Base-by-base conservation (phyloP, 371 early-diverging fungal genomes). In the Phascolomyces articulosus region DNA sequence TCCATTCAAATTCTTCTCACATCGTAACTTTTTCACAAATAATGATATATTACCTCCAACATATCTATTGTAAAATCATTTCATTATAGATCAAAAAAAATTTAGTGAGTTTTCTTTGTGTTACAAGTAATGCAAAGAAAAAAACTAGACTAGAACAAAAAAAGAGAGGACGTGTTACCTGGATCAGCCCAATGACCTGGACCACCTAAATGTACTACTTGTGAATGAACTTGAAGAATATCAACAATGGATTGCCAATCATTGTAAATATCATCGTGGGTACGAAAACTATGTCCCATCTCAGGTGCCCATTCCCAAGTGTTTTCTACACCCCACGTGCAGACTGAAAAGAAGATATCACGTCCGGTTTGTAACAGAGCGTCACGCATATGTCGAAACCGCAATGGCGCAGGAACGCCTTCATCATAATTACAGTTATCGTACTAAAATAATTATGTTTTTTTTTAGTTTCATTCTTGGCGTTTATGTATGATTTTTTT, bases 361-460 rank as follows among this genome's bases (percentile, higher is more conserved):
- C 83, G 56, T 1, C 78, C 76, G 11, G 80, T 78, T n/a, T 67
- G 66, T 23, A 75, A 70, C 57, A 83, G 51, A 20, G 80, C 83
- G 41, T 77, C 72, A n/a, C 72, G 53, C 74, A 83, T 71, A 15
- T 24, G 31, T 21, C 53, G 54, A 56, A 63, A 64, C 29, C 66
- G 47, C 41, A 40, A 28, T 34, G 40, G 58, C 4, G 58, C 65
- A 38, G 60, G 23, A 15, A 63, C 53, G 16, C 65, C 69, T n/a
- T 62, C 62, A 18, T 64, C 58, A 60, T 59, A 69, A 27, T 69
- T 69, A 51, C 65, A 69, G 26, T 69, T 69, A 48, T 69, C 69
- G 27, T 69, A 67, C 63, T 67, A 54, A n/a, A 58, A 15, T 18
- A n/a, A 44, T 51, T 23, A 51, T 21, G 23, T 0, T 8, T 47